Evolutionary conservation across 106 monocot species (phyloP), one percentile per base, ranked within the genome.

Genomic region (Phalaenopsis aphrodite): DNA sequence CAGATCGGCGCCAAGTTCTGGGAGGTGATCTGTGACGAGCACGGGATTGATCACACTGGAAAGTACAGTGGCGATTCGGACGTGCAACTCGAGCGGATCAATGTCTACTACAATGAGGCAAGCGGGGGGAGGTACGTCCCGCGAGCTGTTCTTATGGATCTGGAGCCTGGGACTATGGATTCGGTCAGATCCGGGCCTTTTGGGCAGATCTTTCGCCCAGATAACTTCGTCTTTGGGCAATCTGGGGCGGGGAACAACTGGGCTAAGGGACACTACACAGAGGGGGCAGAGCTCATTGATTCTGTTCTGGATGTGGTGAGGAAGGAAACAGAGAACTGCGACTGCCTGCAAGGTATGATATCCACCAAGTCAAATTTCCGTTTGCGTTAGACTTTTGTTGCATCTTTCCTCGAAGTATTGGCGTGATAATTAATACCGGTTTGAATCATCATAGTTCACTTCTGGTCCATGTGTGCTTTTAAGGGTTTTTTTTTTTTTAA

Each of bases 271-370:
- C 81, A 81, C 42, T 81, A 81, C 55, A 81, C 81, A 1, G 81
- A 81, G 74, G 81, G 80, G 16, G 80, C 80, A 7, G 80, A 80
- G 80, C 55, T 80, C 2, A 80, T 80, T 30, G 80, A 80, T 21
- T 15, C 80, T 24, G 80, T 72, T 1, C 72, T 80, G 4, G 80
- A 80, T 72, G 80, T 80, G 74, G 74, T 74, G 74, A 74, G 81
- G 42, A 81, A 81, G 75, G 81, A 81, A 56, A 75, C 81, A 7
- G 81, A 81, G 81, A 81, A 81, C 75, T 81, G 81, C 57, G 81
- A 81, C 30, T 81, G 81, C 43, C 75, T 81, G 42, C 81, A 81
- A 81, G 81, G 81, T 81, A 42, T 10, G 5, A 74, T 43, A 74
- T 74, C 74, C 43, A 38, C 15, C 14, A 38, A 52, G 14, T 52